Base-by-base conservation (phyloP, 495 filamentous ascomycete genomes). In the Aspergillus incahuasiensis region DNA sequence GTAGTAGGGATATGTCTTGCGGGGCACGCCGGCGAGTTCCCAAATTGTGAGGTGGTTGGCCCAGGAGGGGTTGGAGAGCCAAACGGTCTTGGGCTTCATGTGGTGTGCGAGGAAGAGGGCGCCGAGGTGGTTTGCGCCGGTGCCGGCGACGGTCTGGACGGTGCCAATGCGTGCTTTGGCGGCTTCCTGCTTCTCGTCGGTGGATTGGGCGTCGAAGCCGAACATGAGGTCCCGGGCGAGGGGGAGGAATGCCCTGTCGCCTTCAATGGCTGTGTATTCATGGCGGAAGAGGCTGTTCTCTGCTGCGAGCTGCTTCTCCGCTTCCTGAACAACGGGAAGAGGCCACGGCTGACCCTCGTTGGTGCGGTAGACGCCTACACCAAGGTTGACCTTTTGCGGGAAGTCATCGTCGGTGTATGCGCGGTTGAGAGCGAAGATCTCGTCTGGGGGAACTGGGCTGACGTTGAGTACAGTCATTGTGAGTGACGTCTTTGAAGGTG, bases 111-210 rank as follows among this genome's bases (percentile, higher is more conserved):
- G 84, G 79, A 97, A 96, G 55, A 91, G 79, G 54, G 86, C 89
- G 52, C 92, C 92, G 6, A 96, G 74, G 62, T 96, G 92, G 50
- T 95, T 85, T 38, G 92, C 90, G 55, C 92, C 92, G 35, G 92
- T 97, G 56, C 92, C 92, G 50, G 92, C 95, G 72, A 97, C 89
- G 59, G 91, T 90, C 69, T 92, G 89, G 19, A 77, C 74, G 22
- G 71, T 69, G 32, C 68, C 65, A 55, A 75, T 73, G 46, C 74
- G 70, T 42, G 63, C 66, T 59, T 75, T 74, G 38, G 61, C 63
- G 34, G 56, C 49, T 28, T 62, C 54, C 18, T 58, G 52, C 43
- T 66, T 60, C 25, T 64, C 60, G 22, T 65, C 60, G 22, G 71
- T 57, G 20, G 61, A 52, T 28, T 68, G 57, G 16, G 61, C 63